phyloP scores from a whole-genome alignment of 2,329 filamentous ascomycete genomes.

The Hypoxylon sp. region DNA sequence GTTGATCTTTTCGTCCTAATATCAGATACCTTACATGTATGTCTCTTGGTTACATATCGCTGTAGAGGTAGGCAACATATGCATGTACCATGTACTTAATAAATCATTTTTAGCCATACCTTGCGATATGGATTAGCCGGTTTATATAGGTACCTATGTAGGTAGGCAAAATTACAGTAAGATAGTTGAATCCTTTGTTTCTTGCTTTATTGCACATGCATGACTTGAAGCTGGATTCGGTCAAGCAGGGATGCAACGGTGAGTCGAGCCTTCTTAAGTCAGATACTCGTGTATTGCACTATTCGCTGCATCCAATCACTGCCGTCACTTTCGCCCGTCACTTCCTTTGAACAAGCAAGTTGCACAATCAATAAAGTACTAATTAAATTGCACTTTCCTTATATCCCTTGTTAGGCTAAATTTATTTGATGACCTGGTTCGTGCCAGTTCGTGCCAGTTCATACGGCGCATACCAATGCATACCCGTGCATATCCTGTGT shows the following conservation, averaged over 20 bases:
- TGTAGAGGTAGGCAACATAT: neutral
- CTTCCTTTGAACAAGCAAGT: neutral
- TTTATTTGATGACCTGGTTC: neutral
- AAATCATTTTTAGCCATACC: slow-evolving; percentile 30
- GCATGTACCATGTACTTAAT: no score
- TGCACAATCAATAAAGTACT: neutral
- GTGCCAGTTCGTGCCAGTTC: neutral
- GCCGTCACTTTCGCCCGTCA: slow-evolving; percentile 2
- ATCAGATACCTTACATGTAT: neutral
- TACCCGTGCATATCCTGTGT: no score
- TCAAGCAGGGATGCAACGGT: neutral
- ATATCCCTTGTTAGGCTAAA: neutral
- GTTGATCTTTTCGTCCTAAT: neutral
- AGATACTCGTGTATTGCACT: neutral
- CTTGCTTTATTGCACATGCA: slow-evolving; percentile 37
- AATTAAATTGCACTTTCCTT: neutral
- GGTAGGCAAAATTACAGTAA: slow-evolving; percentile 1
- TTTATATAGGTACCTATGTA: slow-evolving; percentile 1
- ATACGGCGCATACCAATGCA: no score
- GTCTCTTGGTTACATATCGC: neutral
- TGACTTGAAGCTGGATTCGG: slow-evolving; percentile 1
- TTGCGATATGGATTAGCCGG: slow-evolving; percentile 22
- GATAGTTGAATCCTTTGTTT: slow-evolving; percentile 5
- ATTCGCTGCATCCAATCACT: neutral
- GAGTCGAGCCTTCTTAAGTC: neutral